Conservation (phyloP, 768 basidiomycete species). For the Xerocomellus intermedius region DNA sequence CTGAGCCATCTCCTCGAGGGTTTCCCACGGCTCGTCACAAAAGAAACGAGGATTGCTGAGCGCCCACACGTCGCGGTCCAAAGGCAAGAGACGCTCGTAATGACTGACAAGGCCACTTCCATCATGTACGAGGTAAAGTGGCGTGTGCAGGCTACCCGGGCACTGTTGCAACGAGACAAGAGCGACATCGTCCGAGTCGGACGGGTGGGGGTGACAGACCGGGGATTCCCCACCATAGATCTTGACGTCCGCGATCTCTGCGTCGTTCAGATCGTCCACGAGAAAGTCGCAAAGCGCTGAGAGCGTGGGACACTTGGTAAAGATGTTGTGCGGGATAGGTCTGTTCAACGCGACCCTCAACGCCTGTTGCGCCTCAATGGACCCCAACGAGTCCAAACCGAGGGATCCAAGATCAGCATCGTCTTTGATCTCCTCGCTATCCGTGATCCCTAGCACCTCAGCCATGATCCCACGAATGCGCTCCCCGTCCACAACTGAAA, state of each 20-base stretch:
- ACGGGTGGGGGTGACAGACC: conserved; percentile 5
- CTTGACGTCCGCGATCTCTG: neutral
- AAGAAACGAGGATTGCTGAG: conserved; percentile 56
- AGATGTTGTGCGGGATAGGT: conserved; percentile 44
- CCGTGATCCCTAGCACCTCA: conserved; percentile 38
- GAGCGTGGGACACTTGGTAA: conserved; percentile 41
- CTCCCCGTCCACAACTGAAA: neutral
- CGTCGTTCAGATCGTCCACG: neutral
- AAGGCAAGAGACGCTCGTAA: conserved; percentile 43
- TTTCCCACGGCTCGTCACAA: conserved; percentile 45
- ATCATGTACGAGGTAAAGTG: conserved; percentile 69
- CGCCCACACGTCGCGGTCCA: conserved; percentile 58
- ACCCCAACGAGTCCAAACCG: conserved; percentile 64
- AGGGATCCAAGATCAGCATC: conserved; percentile 47
- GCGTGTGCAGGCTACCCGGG: conserved; percentile 24
- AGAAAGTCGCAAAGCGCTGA: conserved; percentile 17
- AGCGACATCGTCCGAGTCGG: conserved; percentile 33
- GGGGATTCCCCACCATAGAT: neutral
- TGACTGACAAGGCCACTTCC: conserved; percentile 63
- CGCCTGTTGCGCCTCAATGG: conserved; percentile 57
- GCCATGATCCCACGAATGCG: conserved; percentile 43
- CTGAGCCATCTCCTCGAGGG: conserved; percentile 50
- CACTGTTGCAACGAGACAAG: conserved; percentile 40
- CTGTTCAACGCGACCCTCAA: conserved; percentile 42
- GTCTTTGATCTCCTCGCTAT: conserved; percentile 39